Conservation (phyloP, 2,329 filamentous ascomycete genomes). For the Exophiala dermatitidis region DNA sequence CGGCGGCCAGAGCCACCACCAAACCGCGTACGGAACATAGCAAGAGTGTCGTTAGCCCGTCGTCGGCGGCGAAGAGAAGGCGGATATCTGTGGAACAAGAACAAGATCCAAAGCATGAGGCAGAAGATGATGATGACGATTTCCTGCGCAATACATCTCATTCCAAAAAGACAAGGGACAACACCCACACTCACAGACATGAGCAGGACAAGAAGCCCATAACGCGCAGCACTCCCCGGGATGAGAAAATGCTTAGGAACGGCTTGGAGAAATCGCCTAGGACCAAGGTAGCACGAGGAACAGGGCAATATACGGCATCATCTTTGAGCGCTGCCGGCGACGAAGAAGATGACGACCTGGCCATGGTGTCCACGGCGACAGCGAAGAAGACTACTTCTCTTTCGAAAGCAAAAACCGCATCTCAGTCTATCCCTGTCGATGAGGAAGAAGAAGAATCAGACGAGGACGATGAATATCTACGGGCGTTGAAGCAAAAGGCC, state of each 20-base stretch:
- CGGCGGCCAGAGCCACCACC: conserved; percentile 28
- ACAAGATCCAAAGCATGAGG: not conserved
- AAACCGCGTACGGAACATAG: conserved; percentile 31
- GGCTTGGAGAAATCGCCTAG: conserved; percentile 8
- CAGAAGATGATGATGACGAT: conserved; percentile 29
- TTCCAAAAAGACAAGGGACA: not conserved
- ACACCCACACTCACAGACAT: not conserved
- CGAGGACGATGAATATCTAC: conserved; percentile 35
- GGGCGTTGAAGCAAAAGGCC: conserved; percentile 37
- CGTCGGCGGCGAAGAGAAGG: not conserved
- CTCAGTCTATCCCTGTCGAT: not conserved
- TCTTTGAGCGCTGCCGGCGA: not conserved
- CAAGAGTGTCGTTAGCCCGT: conserved; percentile 22
- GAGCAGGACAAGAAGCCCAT: conserved; percentile 1
- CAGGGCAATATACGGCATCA: not conserved
- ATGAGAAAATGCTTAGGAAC: conserved; percentile 2
- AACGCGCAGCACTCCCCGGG: conserved; percentile 16
- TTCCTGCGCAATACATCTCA: conserved; percentile 23
- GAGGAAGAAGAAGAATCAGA: conserved; percentile 23
- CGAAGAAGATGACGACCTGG: conserved; percentile 15
- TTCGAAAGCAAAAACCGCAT: too few species aligned
- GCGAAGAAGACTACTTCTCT: not conserved
- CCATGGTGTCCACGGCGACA: conserved; percentile 7
- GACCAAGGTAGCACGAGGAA: not conserved
- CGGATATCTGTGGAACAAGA: not conserved